Base-by-base conservation (phyloP, 2,329 filamentous ascomycete genomes). In the Coccinonectria pachysandricola region DNA sequence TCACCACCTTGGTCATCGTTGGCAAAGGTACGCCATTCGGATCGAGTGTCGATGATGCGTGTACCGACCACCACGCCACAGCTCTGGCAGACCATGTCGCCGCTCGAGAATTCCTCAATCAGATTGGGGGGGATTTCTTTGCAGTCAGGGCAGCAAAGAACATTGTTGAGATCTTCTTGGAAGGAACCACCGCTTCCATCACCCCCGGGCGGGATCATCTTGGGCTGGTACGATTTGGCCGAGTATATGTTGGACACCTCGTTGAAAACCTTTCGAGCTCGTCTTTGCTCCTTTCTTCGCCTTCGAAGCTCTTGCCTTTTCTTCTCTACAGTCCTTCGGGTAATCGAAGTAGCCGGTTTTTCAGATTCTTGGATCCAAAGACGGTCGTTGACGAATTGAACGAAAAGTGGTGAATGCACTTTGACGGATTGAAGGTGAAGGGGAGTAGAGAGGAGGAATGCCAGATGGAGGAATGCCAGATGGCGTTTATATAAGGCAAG, bases 1-100 rank as follows among this genome's bases (percentile, higher is more conserved):
- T 96, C 92, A 49, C 83, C 87, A 48, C 84, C 85, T 55, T 94
- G 85, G 53, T 98, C 92, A 50, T 98, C 91, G 53, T 96, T 96
- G 51, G 87, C 86, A 60, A 98, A 98, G 1, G 91, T 98, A 52
- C 91, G 84, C 91, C 91, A 98, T 62, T 98, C 91, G 24, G 86
- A 94, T 36, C 92, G 81, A 35, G 84, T 92, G 52, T 98, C 92
- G 49, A 98, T 87, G 52, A 91, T 86, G 40, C 85, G 80, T 48
- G 88, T 82, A 34, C 82, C 81, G 15, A 98, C 71, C 5, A 98
- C 91, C 17, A 95, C 68, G 19, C 91, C 91, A 48, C 91, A 98
- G 35, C 80, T 85, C 32, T 72, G 81, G 53, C 91, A 98, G 29
- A 98, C 85, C 53, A 92, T 83, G 55, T 98, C 91, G 39, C 85